Conservation (phyloP, 441 rosid species). For the Corymbia citriodora region DNA sequence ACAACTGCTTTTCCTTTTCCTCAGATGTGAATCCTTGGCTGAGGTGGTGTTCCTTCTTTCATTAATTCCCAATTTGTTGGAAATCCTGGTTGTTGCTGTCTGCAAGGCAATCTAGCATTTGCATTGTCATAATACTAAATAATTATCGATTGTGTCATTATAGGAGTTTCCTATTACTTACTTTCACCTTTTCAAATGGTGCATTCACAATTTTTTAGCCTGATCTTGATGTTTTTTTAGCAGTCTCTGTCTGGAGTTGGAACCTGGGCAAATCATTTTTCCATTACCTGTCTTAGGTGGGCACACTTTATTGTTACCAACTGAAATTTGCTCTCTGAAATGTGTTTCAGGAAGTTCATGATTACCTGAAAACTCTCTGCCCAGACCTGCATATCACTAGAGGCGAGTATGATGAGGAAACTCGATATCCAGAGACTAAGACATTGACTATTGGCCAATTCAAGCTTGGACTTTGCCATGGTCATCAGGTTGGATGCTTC, state of each 20-base stretch:
- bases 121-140: neutral
- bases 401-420: constrained; percentile 90
- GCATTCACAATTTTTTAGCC: neutral
- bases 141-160: neutral
- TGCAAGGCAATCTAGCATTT: neutral
- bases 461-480: constrained; percentile 91
- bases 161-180: neutral
- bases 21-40: neutral
- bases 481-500: constrained; percentile 68
- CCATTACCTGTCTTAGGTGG: neutral
- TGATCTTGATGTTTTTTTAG: neutral
- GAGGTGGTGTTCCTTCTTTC: neutral
- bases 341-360: constrained; percentile 74
- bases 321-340: neutral
- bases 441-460: constrained; percentile 89
- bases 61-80: neutral
- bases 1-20: neutral
- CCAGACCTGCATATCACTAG: constrained; percentile 82
- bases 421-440: constrained; percentile 77
- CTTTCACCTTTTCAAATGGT: neutral
- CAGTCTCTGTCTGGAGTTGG: neutral
- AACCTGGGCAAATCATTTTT: neutral
- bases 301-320: neutral
- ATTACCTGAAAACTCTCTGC: constrained; percentile 85
- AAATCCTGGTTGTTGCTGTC: neutral